Conservation (phyloP, 78 protist genomes). For the Dictyostelium intermedium region DNA sequence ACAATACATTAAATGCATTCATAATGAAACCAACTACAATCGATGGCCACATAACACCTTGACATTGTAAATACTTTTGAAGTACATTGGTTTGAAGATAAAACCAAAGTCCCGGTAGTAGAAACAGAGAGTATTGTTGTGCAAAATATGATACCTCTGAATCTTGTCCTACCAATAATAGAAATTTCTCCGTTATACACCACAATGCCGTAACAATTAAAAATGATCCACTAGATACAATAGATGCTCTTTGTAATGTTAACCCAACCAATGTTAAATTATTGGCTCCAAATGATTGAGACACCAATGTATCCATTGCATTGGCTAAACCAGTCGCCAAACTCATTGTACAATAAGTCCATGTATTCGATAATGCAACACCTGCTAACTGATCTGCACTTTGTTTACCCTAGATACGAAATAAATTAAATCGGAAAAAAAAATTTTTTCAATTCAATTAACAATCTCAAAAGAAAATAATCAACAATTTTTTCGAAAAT, state of each 20-base stretch:
- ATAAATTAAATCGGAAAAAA: no score
- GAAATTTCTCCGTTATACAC: constrained; percentile 24
- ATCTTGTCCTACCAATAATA: constrained; percentile 23
- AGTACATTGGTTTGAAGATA: background rate
- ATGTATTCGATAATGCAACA: constrained; percentile 69
- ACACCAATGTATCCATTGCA: constrained; percentile 60
- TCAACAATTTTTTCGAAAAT: background rate
- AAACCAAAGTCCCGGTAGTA: constrained; percentile 71
- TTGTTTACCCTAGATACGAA: constrained; percentile 2
- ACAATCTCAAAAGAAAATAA: background rate
- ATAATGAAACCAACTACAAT: constrained; percentile 44
- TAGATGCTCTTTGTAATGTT: constrained; percentile 43
- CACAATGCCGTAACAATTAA: constrained; percentile 23
- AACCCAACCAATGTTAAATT: constrained; percentile 47
- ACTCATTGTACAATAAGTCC: constrained; percentile 67
- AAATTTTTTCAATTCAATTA: no score
- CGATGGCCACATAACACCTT: constrained; percentile 73
- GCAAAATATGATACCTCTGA: background rate
- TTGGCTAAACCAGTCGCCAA: constrained; percentile 39
- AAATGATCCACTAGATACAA: background rate
- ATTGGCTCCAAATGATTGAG: constrained; percentile 63
- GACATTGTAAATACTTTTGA: constrained; percentile 74
- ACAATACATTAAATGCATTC: constrained; percentile 46
- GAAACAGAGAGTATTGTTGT: constrained; percentile 31
- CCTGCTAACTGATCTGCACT: constrained; percentile 37